Evolutionary conservation across 306 rosid species (phyloP).

Genomic region (Corylus avellana): DNA sequence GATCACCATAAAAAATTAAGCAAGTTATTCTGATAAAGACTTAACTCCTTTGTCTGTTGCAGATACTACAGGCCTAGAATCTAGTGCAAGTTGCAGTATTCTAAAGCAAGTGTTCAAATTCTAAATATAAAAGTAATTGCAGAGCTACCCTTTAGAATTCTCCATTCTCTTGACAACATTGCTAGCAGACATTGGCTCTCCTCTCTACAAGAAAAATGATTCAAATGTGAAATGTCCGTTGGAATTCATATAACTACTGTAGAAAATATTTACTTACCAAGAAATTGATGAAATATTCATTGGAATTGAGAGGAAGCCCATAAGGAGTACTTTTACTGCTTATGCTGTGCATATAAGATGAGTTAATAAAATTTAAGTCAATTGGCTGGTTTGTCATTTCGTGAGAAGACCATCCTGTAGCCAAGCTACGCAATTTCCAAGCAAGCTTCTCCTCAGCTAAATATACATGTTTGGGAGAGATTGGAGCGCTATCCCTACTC

Average conservation of each 20-base stretch:
- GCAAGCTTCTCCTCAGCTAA: slow-evolving; percentile 23
- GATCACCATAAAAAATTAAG: neutral
- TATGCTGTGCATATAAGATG: slow-evolving; percentile 26
- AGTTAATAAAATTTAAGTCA: slow-evolving; percentile 18
- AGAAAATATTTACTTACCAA: slow-evolving; percentile 47
- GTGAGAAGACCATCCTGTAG: slow-evolving; percentile 13
- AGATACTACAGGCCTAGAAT: neutral
- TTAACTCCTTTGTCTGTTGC: neutral
- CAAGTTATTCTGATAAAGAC: neutral
- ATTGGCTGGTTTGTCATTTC: slow-evolving; percentile 5
- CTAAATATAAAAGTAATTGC: slow-evolving; percentile 16
- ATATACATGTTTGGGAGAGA: slow-evolving; percentile 21
- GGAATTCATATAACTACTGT: neutral
- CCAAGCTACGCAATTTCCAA: slow-evolving; percentile 10
- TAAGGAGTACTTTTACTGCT: slow-evolving; percentile 37
- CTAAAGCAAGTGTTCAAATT: neutral
- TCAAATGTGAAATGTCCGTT: slow-evolving; percentile 21
- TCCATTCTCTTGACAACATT: slow-evolving; percentile 45
- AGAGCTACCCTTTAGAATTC: slow-evolving; percentile 52
- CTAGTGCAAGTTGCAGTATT: slow-evolving; percentile 11
- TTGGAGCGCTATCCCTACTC: slow-evolving; percentile 36
- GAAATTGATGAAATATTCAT: slow-evolving; percentile 60
- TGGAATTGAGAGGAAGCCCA: slow-evolving; percentile 56
- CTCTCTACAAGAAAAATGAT: slow-evolving; percentile 52
- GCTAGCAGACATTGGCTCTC: slow-evolving; percentile 64